Evolutionary conservation across 2,329 filamentous ascomycete genomes (phyloP).

Genomic region (Magnaporthiopsis poae): DNA sequence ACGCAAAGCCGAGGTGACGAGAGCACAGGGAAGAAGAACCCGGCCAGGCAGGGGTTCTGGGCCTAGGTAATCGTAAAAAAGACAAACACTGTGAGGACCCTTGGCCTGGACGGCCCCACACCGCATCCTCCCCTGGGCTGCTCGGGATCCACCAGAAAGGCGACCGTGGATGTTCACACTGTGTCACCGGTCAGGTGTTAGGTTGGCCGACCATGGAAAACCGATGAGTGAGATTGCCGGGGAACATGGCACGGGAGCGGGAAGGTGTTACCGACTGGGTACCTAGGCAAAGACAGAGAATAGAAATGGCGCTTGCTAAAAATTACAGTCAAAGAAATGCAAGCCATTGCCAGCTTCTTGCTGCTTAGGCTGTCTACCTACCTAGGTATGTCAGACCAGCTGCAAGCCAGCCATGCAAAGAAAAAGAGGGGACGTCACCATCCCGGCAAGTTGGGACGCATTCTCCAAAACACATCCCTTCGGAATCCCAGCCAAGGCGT

Average conservation of each 20-base stretch:
- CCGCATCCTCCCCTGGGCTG: not conserved
- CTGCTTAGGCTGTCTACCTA: not conserved
- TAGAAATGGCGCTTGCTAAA: too few species aligned
- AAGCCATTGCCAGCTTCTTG: not conserved
- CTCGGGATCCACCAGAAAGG: not conserved
- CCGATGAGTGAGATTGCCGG: not conserved
- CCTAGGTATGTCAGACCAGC: not conserved
- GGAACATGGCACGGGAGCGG: not conserved
- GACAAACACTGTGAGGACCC: not conserved
- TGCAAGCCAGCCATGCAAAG: not conserved
- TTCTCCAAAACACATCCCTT: not conserved
- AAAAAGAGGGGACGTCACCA: not conserved
- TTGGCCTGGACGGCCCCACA: not conserved
- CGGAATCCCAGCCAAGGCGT: too few species aligned
- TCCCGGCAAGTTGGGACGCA: not conserved
- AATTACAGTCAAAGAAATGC: too few species aligned
- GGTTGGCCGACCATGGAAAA: not conserved
- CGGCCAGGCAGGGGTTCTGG: too few species aligned
- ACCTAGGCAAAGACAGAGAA: too few species aligned
- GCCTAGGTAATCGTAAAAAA: too few species aligned
- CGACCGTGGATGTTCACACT: not conserved
- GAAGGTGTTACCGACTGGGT: too few species aligned
- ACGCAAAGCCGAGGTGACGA: not conserved
- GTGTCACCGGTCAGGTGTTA: not conserved
- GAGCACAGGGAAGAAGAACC: not conserved